phyloP scores from a whole-genome alignment of 108 stramenopile species.

The Licmophora abbreviata region DNA sequence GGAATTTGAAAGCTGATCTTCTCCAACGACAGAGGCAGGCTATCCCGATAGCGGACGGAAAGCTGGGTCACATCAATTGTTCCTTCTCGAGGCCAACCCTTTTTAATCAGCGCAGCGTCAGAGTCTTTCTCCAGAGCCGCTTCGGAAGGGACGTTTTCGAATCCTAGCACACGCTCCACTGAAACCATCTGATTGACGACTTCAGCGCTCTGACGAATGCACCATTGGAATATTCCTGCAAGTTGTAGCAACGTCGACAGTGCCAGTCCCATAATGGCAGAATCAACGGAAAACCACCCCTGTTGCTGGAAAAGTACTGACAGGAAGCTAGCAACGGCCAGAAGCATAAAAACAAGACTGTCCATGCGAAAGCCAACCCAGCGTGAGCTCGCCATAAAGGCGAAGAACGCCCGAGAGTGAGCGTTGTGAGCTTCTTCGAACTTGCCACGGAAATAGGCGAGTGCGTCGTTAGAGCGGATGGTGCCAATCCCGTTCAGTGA shows the following conservation, averaged over 20 bases:
- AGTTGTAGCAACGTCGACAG: slow-evolving; percentile 65
- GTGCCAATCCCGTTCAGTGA: slow-evolving; percentile 81
- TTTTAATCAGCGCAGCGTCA: slow-evolving; percentile 26
- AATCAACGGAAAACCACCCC: slow-evolving; percentile 59
- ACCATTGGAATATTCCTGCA: slow-evolving; percentile 66
- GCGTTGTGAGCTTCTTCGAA: slow-evolving; percentile 68
- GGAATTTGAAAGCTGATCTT: slow-evolving; percentile 54
- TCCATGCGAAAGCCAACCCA: slow-evolving; percentile 95
- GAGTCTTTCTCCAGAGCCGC: slow-evolving; percentile 41
- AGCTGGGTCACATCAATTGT: slow-evolving; percentile 51
- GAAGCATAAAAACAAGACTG: slow-evolving; percentile 55
- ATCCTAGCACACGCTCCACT: slow-evolving; percentile 74
- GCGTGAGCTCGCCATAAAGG: slow-evolving; percentile 67
- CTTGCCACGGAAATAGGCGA: slow-evolving; percentile 41
- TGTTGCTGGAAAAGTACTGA: slow-evolving; percentile 59
- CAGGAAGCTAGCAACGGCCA: slow-evolving; percentile 60
- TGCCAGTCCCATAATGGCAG: slow-evolving; percentile 70
- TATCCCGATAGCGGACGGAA: slow-evolving; percentile 65
- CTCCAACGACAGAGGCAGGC: slow-evolving; percentile 63
- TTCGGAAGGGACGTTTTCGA: slow-evolving; percentile 59
- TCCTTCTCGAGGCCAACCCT: slow-evolving; percentile 70
- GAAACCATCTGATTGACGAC: slow-evolving; percentile 91
- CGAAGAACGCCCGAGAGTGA: slow-evolving; percentile 76
- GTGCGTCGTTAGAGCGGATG: slow-evolving; percentile 71
- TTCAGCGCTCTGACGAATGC: slow-evolving; percentile 77